Evolutionary conservation across 805 yeast species (phyloP), one percentile per base, ranked within the genome.

Genomic region (Starmerella floris): DNA sequence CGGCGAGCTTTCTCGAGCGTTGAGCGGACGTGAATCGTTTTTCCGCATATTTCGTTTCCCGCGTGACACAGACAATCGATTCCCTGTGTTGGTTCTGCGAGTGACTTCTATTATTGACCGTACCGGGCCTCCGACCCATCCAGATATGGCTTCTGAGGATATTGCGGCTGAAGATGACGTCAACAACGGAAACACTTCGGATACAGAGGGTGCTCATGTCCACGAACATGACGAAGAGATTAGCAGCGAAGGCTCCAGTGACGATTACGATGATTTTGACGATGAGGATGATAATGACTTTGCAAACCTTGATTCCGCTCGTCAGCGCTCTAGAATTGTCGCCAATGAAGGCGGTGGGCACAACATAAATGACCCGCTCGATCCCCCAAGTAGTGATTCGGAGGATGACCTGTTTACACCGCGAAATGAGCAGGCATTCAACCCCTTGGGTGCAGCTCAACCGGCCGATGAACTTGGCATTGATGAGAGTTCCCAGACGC

Each of bases 41-140:
- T 45, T 50, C 42, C 37, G 57, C 6, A 30, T 53, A 23, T 54
- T 53, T 45, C 36, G 54, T 4, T 53, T 53, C 44, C 56, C 55
- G 4, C 39, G 23, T 5, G 45, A 43, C 30, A 28, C 26, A 2
- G 30, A 41, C 5, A 53, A 51, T 16, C 52, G 56, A 26, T 62
- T 70, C 3, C 76, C 76, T 1, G 70, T 72, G 3, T 58, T 71
- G 44, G 65, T 71, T 21, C 64, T 71, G 19, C 74, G 76, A 5
- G 67, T 72, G 20, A 56, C 75, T 8, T 67, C 73, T 1, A 66
- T 56, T 41, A 56, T 31, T 6, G 34, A 31, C 15, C 36, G 26
- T 5, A 21, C 4, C 34, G 11, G 21, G 31, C n/a, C 31, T 8
- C n/a, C 5, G 31, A 11, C 22, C 30, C 33, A 20, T 19, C 23